Conservation (phyloP, 306 rosid species). For the Carpinus viminea region DNA sequence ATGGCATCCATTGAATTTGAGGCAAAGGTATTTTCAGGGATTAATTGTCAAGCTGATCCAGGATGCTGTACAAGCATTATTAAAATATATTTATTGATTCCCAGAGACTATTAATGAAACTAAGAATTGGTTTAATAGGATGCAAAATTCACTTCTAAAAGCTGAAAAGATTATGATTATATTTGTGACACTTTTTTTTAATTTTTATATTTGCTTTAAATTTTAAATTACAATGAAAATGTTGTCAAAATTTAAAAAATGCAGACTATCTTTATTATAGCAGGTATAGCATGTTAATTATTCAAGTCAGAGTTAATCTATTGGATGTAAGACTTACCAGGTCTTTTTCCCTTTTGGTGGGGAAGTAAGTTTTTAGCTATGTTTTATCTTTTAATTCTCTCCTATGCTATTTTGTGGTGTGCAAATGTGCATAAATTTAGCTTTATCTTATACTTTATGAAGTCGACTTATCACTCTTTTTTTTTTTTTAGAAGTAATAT, state of each 20-base stretch:
- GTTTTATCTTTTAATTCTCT: no score
- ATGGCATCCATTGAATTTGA: slow-evolving; percentile 73
- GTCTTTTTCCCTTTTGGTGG: not conserved
- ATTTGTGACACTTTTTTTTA: not conserved
- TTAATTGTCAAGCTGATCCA: slow-evolving; percentile 11
- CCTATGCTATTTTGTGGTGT: no score
- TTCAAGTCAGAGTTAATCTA: not conserved
- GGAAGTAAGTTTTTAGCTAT: no score
- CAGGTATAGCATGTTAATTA: no score
- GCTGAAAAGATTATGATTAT: not conserved
- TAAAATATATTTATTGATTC: not conserved
- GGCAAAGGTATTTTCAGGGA: slow-evolving; percentile 62
- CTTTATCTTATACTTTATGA: no score
- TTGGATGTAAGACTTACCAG: not conserved
- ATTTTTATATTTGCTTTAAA: no score
- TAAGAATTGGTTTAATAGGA: not conserved
- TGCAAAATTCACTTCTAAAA: not conserved
- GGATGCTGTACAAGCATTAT: not conserved
- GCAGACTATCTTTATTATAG: no score
- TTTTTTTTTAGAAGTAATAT: no score
- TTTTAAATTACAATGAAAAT: no score
- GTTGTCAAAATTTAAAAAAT: no score
- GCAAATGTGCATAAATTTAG: no score
- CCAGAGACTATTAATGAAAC: not conserved
- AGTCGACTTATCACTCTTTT: no score